Evolutionary conservation across 306 rosid genomes (phyloP).

Genomic region (Vigna mungo): DNA sequence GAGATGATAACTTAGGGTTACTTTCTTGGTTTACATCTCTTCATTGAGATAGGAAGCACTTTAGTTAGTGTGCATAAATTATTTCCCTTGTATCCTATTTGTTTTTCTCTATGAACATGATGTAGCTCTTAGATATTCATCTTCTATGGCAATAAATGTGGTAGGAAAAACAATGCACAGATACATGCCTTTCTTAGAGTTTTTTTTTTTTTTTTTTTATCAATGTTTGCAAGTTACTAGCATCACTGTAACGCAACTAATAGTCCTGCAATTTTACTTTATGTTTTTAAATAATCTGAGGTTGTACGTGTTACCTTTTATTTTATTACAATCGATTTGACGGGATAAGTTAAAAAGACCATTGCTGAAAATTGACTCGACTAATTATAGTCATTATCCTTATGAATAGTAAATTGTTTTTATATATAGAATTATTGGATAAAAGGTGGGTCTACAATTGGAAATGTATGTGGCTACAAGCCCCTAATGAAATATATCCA

Average conservation of each 20-base stretch:
- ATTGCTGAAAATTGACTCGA: background rate
- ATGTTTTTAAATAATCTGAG: no score
- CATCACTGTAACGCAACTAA: background rate
- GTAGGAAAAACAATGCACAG: constrained; percentile 50
- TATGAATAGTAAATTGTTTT: no score
- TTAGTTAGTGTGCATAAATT: constrained; percentile 63
- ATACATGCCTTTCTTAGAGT: constrained; percentile 43
- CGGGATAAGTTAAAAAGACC: background rate
- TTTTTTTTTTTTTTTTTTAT: constrained; percentile 34
- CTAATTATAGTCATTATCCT: background rate
- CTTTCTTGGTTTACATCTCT: constrained; percentile 43
- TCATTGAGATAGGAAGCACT: constrained; percentile 51
- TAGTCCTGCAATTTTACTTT: background rate
- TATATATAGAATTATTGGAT: no score
- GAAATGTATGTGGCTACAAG: background rate
- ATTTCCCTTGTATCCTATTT: constrained; percentile 50
- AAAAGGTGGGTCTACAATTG: background rate
- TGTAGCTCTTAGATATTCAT: constrained; percentile 55
- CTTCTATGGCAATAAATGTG: constrained; percentile 61
- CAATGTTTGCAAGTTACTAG: constrained; percentile 6
- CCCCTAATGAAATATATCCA: background rate
- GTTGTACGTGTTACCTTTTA: background rate
- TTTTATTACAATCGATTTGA: constrained; percentile 11
- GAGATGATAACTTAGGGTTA: constrained; percentile 62
- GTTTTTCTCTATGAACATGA: constrained; percentile 53